Base-by-base conservation (phyloP, 1,139 yeast genomes). In the Geotrichum carabidarum region DNA sequence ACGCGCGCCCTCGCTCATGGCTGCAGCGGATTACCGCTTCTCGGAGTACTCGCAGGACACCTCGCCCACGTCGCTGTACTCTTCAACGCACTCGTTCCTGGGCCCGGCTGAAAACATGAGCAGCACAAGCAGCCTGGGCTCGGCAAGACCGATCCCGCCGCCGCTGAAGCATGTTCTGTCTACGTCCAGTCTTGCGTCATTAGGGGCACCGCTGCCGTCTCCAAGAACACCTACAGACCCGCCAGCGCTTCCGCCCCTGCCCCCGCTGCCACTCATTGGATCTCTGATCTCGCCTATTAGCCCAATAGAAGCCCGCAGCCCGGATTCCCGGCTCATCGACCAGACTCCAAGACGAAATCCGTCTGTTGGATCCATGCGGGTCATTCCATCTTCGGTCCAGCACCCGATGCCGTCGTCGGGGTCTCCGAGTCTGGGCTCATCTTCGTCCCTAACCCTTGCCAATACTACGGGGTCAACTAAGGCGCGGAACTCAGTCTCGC, bases 181-280 rank as follows among this genome's bases (percentile, higher is more conserved):
- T 8, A 11, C 41, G 11, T 34, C 49, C 8, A 45, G 49, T 35
- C 27, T 45, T 11, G 32, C 32, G 9, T 45, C 49, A 9, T 15
- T 27, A 31, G 44, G 17, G 8, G 38, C 30, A 9, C 49, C 32
- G 34, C 5, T 22, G 5, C 27, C 27, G 27, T 22, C 27, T 22
- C 27, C 27, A 22, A 22, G 22, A 36, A 8, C 49, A 11, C 31
- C 49, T 32, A 44, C 14, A 9, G 55, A 51, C 27, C 58, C 60
- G 12, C 59, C 60, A 1, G 57, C 56, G 30, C 53, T 59, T 40
- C 62, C 62, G 7, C 62, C 62, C 11, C 50, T 59, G 48, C 62
- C 62, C 14, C 55, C 58, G 15, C 49, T 58, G n/a, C 61, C 61
- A 5, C 17, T 42, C 60, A 4, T 41, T 56, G 8, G 59, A 46